Base-by-base conservation (phyloP, 2,329 filamentous ascomycete genomes). In the Raffaelea albimanens region DNA sequence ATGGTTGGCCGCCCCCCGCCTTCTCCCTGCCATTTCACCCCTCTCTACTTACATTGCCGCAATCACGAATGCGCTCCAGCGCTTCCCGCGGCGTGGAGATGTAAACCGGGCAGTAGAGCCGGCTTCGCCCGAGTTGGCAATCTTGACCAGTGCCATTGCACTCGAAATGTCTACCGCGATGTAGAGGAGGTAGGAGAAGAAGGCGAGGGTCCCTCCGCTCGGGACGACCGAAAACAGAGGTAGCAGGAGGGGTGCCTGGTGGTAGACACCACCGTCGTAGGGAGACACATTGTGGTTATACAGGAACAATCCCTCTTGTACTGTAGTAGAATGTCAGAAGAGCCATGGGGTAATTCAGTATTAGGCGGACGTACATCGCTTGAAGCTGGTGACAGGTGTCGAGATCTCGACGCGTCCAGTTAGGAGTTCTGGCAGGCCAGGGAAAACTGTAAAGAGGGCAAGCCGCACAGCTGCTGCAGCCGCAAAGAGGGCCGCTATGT, bases 331-430 rank as follows among this genome's bases (percentile, higher is more conserved):
- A n/a, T n/a, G n/a, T n/a, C n/a, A n/a, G n/a, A n/a, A 43, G 43
- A 40, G 42, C 19, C 14, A 5, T 9, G 14, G 18, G 23, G 22
- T 1, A 11, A 14, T 2, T 8, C 25, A n/a, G n/a, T n/a, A n/a
- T n/a, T n/a, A 9, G 20, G 40, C 7, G 21, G 2, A 44, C 84
- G 66, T 75, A 95, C 90, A 73, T 79, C 93, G 80, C 72, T 97
- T 97, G 78, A 96, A 98, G 76, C 91, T 95, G 58, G 88, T 96
- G 42, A 97, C 85, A 36, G 93, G 91, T 20, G 93, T 98, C 40
- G 93, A 96, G 59, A 98, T 85, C 72, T 98, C 93, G 58, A 96
- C 93, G 61, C 93, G 85, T 54, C 85, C 86, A 19, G 88, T 93
- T 53, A 98, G 75, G 53, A 95, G 75, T 63, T 89, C 82, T 45